phyloP scores from a whole-genome alignment of 1,139 yeast species.

The Yamadazyma dushanensis region DNA sequence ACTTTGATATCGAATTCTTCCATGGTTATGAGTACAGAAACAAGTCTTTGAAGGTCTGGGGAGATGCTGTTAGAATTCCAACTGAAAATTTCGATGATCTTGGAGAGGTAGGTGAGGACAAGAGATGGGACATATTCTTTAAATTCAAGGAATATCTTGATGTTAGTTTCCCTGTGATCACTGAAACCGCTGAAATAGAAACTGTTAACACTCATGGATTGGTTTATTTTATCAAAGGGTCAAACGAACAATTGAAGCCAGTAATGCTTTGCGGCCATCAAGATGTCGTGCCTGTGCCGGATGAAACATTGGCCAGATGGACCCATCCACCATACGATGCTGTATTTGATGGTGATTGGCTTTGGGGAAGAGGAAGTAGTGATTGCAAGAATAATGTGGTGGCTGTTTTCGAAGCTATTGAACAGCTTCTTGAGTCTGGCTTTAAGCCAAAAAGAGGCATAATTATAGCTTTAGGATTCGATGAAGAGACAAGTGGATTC shows the following conservation, averaged over 20 bases:
- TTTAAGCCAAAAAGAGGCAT: slow-evolving; percentile 38
- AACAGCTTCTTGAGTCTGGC: slow-evolving; percentile 29
- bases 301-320: slow-evolving; percentile 24
- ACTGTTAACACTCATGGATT: slow-evolving; percentile 26
- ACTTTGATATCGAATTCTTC: slow-evolving; percentile 16
- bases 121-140: slow-evolving; percentile 29
- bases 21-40: slow-evolving; percentile 28
- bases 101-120: slow-evolving; percentile 34
- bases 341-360: slow-evolving; percentile 33
- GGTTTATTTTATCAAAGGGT: slow-evolving; percentile 32
- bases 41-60: slow-evolving; percentile 19
- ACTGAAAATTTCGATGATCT: slow-evolving; percentile 39
- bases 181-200: slow-evolving; percentile 19
- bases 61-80: slow-evolving; percentile 34
- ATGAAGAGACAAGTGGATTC: slow-evolving; percentile 42
- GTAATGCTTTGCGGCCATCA: slow-evolving; percentile 43
- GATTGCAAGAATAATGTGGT: slow-evolving; percentile 42
- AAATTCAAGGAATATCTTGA: slow-evolving; percentile 25
- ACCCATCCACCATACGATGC: slow-evolving; percentile 37
- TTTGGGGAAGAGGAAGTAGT: slow-evolving; percentile 45
- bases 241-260: slow-evolving; percentile 28
- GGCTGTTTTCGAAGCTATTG: slow-evolving; percentile 37
- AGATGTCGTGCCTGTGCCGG: slow-evolving; percentile 45
- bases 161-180: slow-evolving; percentile 24
- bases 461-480: slow-evolving; percentile 46